Evolutionary conservation across 345 rosid genomes (phyloP).

Genomic region (Salix caprea): DNA sequence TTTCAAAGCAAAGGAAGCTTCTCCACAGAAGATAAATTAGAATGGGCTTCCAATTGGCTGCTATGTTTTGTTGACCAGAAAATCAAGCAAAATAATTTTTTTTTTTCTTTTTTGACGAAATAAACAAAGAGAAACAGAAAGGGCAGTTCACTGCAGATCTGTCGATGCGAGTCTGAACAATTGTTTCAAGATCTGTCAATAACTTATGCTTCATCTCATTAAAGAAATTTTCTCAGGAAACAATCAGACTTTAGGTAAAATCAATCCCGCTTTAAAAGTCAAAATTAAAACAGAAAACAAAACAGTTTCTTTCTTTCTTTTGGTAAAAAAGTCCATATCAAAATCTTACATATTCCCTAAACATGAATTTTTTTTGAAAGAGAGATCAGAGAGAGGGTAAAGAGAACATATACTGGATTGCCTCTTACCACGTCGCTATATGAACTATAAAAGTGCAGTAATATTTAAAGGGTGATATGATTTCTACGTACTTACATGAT

Average conservation of each 20-base stretch:
- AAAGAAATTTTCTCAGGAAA: neutral
- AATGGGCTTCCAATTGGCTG: neutral
- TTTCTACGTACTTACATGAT: slow-evolving; percentile 14
- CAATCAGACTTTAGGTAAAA: neutral
- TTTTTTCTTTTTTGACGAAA: neutral
- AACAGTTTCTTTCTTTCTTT: neutral
- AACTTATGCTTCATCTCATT: neutral
- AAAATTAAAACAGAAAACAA: neutral
- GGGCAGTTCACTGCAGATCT: neutral
- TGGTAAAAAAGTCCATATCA: neutral
- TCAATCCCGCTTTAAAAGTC: neutral
- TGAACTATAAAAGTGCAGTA: neutral
- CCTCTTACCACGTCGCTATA: neutral
- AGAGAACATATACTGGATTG: neutral
- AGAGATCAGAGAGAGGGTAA: neutral
- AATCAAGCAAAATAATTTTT: neutral
- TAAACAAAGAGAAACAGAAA: neutral
- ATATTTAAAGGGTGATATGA: neutral
- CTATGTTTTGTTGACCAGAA: slow-evolving; percentile 7
- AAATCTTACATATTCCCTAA: neutral
- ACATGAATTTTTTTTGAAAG: neutral
- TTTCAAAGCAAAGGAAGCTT: neutral
- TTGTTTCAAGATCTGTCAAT: neutral
- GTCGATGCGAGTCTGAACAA: neutral
- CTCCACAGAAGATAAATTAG: neutral